Evolutionary conservation across 139 green algal genomes (phyloP).

Genomic region (Zygnema circumcarinatum): DNA sequence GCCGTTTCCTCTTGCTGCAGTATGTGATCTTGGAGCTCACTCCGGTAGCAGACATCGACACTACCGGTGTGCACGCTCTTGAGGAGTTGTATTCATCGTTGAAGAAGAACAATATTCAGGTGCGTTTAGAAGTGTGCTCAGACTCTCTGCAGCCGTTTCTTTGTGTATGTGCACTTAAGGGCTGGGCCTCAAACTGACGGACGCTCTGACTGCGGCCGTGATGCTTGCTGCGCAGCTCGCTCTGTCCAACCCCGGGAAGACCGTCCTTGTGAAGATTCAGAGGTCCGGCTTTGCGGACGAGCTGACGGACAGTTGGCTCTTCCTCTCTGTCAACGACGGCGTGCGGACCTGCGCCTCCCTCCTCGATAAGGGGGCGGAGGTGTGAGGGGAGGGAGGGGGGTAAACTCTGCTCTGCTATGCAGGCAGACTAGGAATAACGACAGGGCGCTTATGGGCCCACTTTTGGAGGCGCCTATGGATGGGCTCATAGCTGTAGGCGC

Average conservation of each 20-base stretch:
- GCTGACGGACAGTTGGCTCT: constrained; percentile 44
- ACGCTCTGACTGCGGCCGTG: too few relatives aligned
- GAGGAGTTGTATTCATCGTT: constrained; percentile 32
- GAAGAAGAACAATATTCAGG: constrained; percentile 14
- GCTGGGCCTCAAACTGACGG: too few relatives aligned
- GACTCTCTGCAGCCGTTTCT: too few relatives aligned
- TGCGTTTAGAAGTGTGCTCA: constrained; percentile 10
- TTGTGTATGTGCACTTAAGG: too few relatives aligned
- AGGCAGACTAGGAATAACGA: too few relatives aligned
- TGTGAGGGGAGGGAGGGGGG: too few relatives aligned
- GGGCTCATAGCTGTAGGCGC: too few relatives aligned
- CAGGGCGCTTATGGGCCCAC: too few relatives aligned
- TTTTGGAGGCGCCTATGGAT: too few relatives aligned
- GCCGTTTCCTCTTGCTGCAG: constrained; percentile 40
- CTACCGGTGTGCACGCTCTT: constrained; percentile 71
- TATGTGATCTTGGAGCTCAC: constrained; percentile 83
- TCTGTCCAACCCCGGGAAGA: constrained; percentile 36
- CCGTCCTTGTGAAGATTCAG: constrained; percentile 30
- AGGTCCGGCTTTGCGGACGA: constrained; percentile 24
- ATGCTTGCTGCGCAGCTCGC: too few relatives aligned
- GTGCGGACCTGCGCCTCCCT: constrained; percentile 19
- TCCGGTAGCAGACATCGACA: constrained; percentile 80
- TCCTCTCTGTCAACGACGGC: constrained; percentile 36
- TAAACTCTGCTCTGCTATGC: too few relatives aligned
- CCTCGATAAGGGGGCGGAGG: too few relatives aligned